These are phyloP conservation scores for Rhodotorula kratochvilovae DNA, from an alignment of 768 basidiomycete genomes.

Conservation along the genomic window DNA sequence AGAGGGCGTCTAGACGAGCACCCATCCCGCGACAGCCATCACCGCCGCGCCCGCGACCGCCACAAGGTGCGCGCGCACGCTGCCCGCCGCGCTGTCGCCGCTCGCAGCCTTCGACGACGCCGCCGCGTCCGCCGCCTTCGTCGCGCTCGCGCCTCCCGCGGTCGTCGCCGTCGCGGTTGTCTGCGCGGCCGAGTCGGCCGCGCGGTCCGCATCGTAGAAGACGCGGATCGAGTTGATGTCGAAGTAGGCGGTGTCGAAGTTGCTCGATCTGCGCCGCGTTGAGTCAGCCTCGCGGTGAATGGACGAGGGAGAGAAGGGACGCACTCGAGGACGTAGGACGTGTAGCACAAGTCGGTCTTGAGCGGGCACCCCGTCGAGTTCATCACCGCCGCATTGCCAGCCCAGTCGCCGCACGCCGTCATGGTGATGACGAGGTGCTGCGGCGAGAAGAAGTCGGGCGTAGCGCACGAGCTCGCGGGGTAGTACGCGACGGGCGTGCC, in stretches of 20 bases:
- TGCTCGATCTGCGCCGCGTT: slow-evolving; percentile 47
- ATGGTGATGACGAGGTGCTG: slow-evolving; percentile 43
- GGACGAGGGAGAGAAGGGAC: background rate
- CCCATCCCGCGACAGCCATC: background rate
- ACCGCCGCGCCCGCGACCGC: background rate
- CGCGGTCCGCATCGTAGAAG: slow-evolving; percentile 40
- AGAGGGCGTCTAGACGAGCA: background rate
- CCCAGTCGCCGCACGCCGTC: slow-evolving; percentile 37
- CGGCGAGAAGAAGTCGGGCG: slow-evolving; percentile 45
- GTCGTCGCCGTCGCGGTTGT: background rate
- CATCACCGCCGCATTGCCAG: slow-evolving; percentile 52
- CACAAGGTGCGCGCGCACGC: background rate
- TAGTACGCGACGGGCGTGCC: slow-evolving; percentile 67
- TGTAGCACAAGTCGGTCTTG: slow-evolving; percentile 51
- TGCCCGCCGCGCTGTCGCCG: background rate
- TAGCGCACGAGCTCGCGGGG: slow-evolving; percentile 46
- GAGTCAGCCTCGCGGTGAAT: background rate
- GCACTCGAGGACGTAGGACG: slow-evolving; percentile 60
- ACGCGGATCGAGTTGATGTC: slow-evolving; percentile 65
- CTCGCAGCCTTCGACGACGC: background rate
- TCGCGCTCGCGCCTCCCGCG: background rate
- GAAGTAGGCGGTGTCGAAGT: slow-evolving; percentile 66
- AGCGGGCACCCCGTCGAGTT: slow-evolving; percentile 58
- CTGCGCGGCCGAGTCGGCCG: background rate
- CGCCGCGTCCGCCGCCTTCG: background rate